Evolutionary conservation across 2,329 filamentous ascomycete species (phyloP), one percentile per base, ranked within the genome.

Genomic region (Aspergillus hortae): DNA sequence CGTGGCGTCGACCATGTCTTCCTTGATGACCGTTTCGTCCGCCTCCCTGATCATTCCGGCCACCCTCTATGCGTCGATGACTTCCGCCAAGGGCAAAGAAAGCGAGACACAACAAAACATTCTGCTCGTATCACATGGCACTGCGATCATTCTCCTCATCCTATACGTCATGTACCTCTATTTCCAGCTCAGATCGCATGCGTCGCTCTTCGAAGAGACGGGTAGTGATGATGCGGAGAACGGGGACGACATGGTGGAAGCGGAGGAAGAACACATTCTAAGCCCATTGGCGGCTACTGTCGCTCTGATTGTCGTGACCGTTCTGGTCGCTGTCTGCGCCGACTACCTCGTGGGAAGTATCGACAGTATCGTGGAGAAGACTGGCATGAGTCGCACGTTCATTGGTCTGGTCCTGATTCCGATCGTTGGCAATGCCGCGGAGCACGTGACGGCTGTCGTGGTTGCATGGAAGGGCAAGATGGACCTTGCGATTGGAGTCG

Each of bases 1-100:
- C 6, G 75, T 78, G 11, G 77, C 77, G 6, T 78, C 75, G 6
- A 79, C 76, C 48, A 79, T 79, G 77, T 79, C 77, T 5, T 90
- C 87, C 9, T 74, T 91, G 36, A 88, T 91, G 87, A 83, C 86
- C 0, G 78, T 91, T 21, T 85, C 88, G 15, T 86, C 88, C 2
- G 88, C 88, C 2, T 90, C 88, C 6, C 79, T 92, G 52, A 88
- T 92, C 53, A 88, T 92, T 49, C 89, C 89, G 0, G 87, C 89
- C 9, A 86, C 88, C 4, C 79, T 90, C 2, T 90, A 89, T 65
- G 83, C 81, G 52, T 84, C 86, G 40, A 77, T 90, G 45, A 74
- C 80, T 46, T 57, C 61, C 40, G 62, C 64, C 12, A 69, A 42
- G 15, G 19, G 69, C 9, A 59, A 65, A 23, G 44, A 56, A 27